Percentiles rank a stretch among this genome's conserved stretches.
Conservation (phyloP, 2,329 filamentous ascomycete genomes). For the Aspergillus arachidicola region DNA sequence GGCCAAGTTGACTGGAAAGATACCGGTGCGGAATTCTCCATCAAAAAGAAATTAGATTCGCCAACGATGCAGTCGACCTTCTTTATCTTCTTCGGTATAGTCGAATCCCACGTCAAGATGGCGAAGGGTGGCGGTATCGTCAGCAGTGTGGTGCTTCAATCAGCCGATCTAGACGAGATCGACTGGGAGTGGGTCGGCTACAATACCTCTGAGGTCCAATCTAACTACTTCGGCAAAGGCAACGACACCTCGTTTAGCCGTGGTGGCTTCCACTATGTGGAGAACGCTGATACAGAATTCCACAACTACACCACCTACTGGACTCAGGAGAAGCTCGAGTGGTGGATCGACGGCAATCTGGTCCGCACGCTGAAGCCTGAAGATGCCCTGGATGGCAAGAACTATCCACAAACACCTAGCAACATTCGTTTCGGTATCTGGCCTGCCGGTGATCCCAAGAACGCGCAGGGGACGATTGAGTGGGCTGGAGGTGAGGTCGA, state of each 20-base stretch:
- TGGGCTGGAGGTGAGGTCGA: slow-evolving; percentile 73
- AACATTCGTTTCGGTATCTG: slow-evolving; percentile 70
- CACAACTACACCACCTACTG: slow-evolving; percentile 64
- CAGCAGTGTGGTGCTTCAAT: slow-evolving; percentile 79
- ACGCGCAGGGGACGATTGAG: slow-evolving; percentile 54
- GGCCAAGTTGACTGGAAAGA: slow-evolving; percentile 65
- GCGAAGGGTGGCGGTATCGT: slow-evolving; percentile 75
- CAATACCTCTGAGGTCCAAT: slow-evolving; percentile 58
- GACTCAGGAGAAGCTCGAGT: slow-evolving; percentile 65
- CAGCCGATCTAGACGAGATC: slow-evolving; percentile 82
- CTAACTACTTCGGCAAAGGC: slow-evolving; percentile 97
- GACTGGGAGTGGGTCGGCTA: slow-evolving; percentile 63
- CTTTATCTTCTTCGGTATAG: slow-evolving; percentile 83
- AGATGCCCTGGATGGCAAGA: slow-evolving; percentile 58
- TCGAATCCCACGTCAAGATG: slow-evolving; percentile 77
- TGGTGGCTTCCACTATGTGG: slow-evolving; percentile 71
- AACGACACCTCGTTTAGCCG: slow-evolving; percentile 75
- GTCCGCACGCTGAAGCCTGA: slow-evolving; percentile 64
- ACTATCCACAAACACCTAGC: slow-evolving; percentile 74
- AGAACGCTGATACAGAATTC: slow-evolving; percentile 57
- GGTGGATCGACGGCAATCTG: slow-evolving; percentile 64
- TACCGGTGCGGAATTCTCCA: slow-evolving; percentile 70
- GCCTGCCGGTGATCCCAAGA: slow-evolving; percentile 59
- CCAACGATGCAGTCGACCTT: slow-evolving; percentile 78
- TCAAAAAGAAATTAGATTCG: slow-evolving; percentile 70